A percentile compares a stretch with the other conserved stretches of the same genome.
phyloP scores from a whole-genome alignment of 371 early-diverging fungal species.

The Haplosporangium sp. region DNA sequence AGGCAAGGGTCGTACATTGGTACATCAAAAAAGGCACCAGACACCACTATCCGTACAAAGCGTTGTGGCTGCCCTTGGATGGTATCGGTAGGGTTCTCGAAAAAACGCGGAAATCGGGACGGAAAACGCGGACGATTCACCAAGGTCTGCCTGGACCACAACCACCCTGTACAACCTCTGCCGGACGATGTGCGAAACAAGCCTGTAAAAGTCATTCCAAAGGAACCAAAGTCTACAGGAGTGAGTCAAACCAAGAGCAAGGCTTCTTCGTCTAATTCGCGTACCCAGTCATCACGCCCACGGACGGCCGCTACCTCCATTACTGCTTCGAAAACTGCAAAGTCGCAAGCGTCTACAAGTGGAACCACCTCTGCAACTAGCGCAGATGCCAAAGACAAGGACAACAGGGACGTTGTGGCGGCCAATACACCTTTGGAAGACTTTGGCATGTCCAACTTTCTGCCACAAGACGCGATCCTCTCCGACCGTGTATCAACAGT shows the following conservation, averaged over 20 bases:
- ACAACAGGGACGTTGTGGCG: neutral
- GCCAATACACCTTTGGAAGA: neutral
- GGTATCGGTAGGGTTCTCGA: slow-evolving; percentile 54
- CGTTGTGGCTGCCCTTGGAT: slow-evolving; percentile 55
- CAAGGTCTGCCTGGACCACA: slow-evolving; percentile 43
- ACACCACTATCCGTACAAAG: slow-evolving; percentile 35
- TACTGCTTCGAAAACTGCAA: neutral
- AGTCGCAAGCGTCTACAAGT: neutral
- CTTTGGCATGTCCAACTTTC: slow-evolving; percentile 14
- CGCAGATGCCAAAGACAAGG: neutral
- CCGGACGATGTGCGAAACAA: slow-evolving; percentile 7
- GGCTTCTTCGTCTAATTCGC: slow-evolving; percentile 5
- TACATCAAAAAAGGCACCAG: slow-evolving; percentile 25
- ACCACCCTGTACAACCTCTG: slow-evolving; percentile 35
- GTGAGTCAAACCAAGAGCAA: neutral
- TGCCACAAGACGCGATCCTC: slow-evolving; percentile 16
- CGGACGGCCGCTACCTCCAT: neutral
- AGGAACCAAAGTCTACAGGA: slow-evolving; percentile 9
- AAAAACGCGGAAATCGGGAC: slow-evolving; percentile 53
- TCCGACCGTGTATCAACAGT: slow-evolving; percentile 10
- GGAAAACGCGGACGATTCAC: slow-evolving; percentile 53
- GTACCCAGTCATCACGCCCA: slow-evolving; percentile 15
- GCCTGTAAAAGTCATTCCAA: slow-evolving; percentile 15
- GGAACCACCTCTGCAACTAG: neutral
- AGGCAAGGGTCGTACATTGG: slow-evolving; percentile 46